phyloP scores from a whole-genome alignment of 1,284 basidiomycete genomes.

The Ganoderma leucocontextum region DNA sequence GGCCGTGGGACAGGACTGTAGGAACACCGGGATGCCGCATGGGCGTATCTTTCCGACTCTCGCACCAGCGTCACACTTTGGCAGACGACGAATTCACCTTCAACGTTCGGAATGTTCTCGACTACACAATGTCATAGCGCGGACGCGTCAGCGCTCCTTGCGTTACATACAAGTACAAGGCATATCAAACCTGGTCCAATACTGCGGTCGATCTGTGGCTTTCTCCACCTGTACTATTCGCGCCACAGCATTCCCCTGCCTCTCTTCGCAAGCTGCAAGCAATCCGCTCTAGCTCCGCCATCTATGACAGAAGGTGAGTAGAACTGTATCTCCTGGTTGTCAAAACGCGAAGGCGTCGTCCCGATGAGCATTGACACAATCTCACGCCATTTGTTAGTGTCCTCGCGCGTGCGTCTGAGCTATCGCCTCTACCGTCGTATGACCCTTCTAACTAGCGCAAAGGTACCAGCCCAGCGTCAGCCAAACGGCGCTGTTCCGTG shows the following conservation, averaged over 20 bases:
- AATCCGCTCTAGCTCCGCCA: not conserved
- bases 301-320: not conserved
- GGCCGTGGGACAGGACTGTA: not conserved
- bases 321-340: not conserved
- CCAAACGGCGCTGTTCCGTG: not conserved
- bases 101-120: not conserved
- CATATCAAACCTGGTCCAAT: not conserved
- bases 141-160: not conserved
- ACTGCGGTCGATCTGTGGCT: conserved; percentile 5
- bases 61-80: not conserved
- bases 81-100: not conserved
- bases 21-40: not conserved
- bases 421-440: not conserved
- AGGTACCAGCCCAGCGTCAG: not conserved
- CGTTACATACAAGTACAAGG: not conserved
- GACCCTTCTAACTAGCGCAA: not conserved
- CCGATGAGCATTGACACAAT: not conserved
- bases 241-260: not conserved
- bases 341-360: not conserved
- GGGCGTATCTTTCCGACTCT: not conserved
- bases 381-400: not conserved
- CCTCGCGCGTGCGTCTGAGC: not conserved
- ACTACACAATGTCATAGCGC: not conserved
- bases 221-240: not conserved
- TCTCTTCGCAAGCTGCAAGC: not conserved